Evolutionary conservation across 805 yeast species (phyloP).

Genomic region (Komagataella pseudopastoris): DNA sequence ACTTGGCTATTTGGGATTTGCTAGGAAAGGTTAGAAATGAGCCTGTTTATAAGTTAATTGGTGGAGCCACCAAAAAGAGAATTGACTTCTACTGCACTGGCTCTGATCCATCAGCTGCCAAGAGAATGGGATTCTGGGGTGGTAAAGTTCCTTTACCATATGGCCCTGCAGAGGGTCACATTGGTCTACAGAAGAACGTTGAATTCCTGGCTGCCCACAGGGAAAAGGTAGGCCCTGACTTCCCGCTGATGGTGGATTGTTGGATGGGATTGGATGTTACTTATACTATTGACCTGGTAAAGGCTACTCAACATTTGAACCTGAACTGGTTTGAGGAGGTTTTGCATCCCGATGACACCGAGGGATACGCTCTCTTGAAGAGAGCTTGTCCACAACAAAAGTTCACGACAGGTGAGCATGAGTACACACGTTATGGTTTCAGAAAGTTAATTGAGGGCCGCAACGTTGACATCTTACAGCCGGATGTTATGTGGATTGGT

Average conservation of each 20-base stretch:
- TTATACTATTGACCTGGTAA: slow-evolving; percentile 30
- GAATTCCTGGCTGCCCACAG: slow-evolving; percentile 30
- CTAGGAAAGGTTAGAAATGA: slow-evolving; percentile 34
- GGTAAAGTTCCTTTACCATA: slow-evolving; percentile 37
- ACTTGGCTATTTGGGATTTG: slow-evolving; percentile 36
- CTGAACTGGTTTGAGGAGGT: slow-evolving; percentile 42
- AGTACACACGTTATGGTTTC: slow-evolving; percentile 36
- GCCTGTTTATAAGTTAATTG: slow-evolving; percentile 38
- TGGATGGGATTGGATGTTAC: slow-evolving; percentile 36
- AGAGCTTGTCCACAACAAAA: slow-evolving; percentile 32
- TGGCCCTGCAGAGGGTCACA: slow-evolving; percentile 37
- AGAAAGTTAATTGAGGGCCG: slow-evolving; percentile 35
- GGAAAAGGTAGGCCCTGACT: slow-evolving; percentile 33
- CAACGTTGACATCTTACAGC: slow-evolving; percentile 33
- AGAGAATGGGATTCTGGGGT: slow-evolving; percentile 38
- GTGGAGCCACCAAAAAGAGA: slow-evolving; percentile 32
- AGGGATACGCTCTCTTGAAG: slow-evolving; percentile 30
- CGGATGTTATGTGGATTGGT: slow-evolving; percentile 43
- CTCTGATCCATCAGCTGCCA: slow-evolving; percentile 31
- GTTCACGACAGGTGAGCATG: slow-evolving; percentile 41
- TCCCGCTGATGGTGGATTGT: slow-evolving; percentile 40
- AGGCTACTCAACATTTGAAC: slow-evolving; percentile 28
- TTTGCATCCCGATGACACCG: slow-evolving; percentile 36
- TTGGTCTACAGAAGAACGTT: slow-evolving; percentile 29
- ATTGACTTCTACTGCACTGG: slow-evolving; percentile 38